phyloP scores from a whole-genome alignment of 495 filamentous ascomycete species.

The Platismatia glauca region DNA sequence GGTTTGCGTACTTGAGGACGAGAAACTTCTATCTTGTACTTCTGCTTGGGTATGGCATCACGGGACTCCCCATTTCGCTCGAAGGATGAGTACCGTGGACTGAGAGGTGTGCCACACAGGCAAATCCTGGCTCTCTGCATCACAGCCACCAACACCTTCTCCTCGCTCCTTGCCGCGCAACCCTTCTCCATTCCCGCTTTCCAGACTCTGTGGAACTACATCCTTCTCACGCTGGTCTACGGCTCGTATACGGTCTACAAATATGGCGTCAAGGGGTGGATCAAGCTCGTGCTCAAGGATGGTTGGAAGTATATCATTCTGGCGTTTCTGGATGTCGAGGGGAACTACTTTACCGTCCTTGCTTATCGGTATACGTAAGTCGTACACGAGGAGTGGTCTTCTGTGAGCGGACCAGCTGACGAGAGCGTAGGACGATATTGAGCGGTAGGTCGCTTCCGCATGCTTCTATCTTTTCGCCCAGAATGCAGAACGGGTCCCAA shows the following conservation, averaged over 20 bases:
- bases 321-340: conserved; percentile 85
- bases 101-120: conserved; percentile 30
- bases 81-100: background rate
- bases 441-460: background rate
- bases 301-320: conserved; percentile 95
- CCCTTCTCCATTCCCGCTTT: conserved; percentile 89
- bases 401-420: background rate
- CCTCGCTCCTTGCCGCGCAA: conserved; percentile 55
- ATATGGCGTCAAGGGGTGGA: conserved; percentile 67
- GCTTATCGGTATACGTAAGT: conserved; percentile 73
- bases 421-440: background rate
- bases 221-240: conserved; percentile 74
- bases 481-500: too few relatives aligned
- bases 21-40: conserved; percentile 81
- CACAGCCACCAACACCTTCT: conserved; percentile 83
- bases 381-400: background rate
- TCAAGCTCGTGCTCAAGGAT: conserved; percentile 50
- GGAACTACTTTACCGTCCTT: conserved; percentile 94
- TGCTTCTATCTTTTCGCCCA: background rate
- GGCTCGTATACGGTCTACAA: conserved; percentile 71
- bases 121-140: conserved; percentile 83
- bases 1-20: conserved; percentile 75
- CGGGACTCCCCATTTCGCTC: background rate
- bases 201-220: conserved; percentile 91
- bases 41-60: conserved; percentile 54